Evolutionary conservation across 805 yeast genomes (phyloP), one percentile per base, ranked within the genome.

Genomic region (Lachancea quebecensis): DNA sequence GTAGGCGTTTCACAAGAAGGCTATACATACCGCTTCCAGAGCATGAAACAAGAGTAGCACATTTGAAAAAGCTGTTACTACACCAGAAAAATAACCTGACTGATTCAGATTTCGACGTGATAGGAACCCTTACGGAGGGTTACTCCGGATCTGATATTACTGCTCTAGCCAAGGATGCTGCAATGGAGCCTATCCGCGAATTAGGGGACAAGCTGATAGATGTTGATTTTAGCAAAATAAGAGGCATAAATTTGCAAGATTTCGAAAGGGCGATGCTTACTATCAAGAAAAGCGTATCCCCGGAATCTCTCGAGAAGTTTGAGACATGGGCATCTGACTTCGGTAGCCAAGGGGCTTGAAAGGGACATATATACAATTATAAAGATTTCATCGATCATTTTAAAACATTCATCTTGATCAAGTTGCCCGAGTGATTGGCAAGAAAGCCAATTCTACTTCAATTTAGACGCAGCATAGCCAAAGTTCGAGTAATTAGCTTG

Each of bases 21-120:
- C 95, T 88, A 58, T 91, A 91, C 66, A 93, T 91, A 47, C 98
- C 99, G 6, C 70, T 91, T 44, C 99, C 99, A 0, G 98, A 90
- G 58, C 74, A 71, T 17, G 90, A 83, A 52, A 89, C 97, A 0
- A 71, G 98, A 46, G 64, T 72, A 38, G 78, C 79, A 8, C 99
- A 93, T 59, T 68, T 91, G 17, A 62, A 65, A 42, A 85, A 82
- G 59, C 72, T 91, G 45, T 65, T 91, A 52, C 69, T 78, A 12
- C 77, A 79, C 57, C 97, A 91, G 59, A 62, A 60, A 29, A 82
- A 85, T 49, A 78, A 82, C 50, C 64, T 93, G 15, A 64, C 78
- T 6, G 85, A 78, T 1, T 71, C 63, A 5, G 96, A 91, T 48
- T 73, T 78, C 48, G 75, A 72, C 6, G 69, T 70, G 35, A 71